Percentiles rank a stretch among this genome's conserved stretches.
Conservation (phyloP, 2,329 filamentous ascomycete genomes). For the Mycosphaerelloides madeirae region DNA sequence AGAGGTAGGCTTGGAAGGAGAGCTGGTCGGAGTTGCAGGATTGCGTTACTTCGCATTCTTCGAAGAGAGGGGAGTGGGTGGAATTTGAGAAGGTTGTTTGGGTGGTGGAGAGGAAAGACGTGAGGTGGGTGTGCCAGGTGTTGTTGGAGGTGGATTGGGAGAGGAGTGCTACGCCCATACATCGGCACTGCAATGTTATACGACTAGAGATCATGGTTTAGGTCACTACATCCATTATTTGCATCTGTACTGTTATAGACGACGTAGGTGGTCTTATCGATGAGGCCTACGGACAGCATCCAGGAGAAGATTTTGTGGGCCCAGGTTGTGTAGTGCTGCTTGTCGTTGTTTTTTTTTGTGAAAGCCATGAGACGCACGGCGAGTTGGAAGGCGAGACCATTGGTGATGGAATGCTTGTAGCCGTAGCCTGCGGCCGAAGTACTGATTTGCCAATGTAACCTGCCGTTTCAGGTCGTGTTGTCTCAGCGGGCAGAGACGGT, state of each 20-base stretch:
- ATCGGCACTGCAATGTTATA: slow-evolving; percentile 46
- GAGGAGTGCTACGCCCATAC: slow-evolving; percentile 46
- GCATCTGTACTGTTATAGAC: slow-evolving; percentile 47
- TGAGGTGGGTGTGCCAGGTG: slow-evolving; percentile 20
- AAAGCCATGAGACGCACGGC: slow-evolving; percentile 50
- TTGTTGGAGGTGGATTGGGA: slow-evolving; percentile 26
- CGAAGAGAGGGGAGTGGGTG: slow-evolving; percentile 41
- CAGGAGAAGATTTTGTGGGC: slow-evolving; percentile 39
- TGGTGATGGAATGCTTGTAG: slow-evolving; percentile 83
- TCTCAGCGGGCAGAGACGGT: slow-evolving; percentile 72
- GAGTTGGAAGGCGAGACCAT: slow-evolving; percentile 76
- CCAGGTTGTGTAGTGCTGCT: slow-evolving; percentile 60
- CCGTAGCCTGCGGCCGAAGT: slow-evolving; percentile 66
- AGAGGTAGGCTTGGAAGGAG: slow-evolving; percentile 42
- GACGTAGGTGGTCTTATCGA: slow-evolving; percentile 49
- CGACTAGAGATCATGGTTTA: slow-evolving; percentile 46
- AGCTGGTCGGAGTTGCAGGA: slow-evolving; percentile 44
- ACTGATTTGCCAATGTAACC: slow-evolving; percentile 82
- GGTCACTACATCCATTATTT: slow-evolving; percentile 38
- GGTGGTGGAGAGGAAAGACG: slow-evolving; percentile 23
- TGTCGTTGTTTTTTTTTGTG: slow-evolving; percentile 43
- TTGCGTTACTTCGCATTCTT: slow-evolving; percentile 40
- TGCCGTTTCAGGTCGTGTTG: slow-evolving; percentile 59
- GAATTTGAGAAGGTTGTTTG: slow-evolving; percentile 35
- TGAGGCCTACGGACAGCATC: slow-evolving; percentile 47